Base-by-base conservation (phyloP, 2,329 filamentous ascomycete species). In the Pseudopyricularia cyperi region DNA sequence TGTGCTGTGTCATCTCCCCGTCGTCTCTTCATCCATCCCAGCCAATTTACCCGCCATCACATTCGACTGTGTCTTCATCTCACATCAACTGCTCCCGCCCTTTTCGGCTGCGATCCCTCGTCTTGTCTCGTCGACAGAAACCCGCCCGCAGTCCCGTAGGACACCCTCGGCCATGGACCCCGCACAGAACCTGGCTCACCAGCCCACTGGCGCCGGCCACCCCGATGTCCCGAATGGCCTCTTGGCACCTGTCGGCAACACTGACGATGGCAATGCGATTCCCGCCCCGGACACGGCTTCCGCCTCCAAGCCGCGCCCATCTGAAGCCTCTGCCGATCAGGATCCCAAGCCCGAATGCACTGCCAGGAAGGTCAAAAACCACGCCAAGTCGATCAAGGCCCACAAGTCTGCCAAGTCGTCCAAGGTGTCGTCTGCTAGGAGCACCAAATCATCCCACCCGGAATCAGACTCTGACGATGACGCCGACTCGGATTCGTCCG, bases 211-310 rank as follows among this genome's bases (percentile, higher is more conserved):
- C 8, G 15, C 11, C 12, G 22, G 22, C 22, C 39, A 26, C 12
- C 12, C 39, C 44, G 58, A 57, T 19, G 55, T 60, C 44, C 57
- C 59, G 24, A 59, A 61, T 35, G 55, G 52, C 11, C 58, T 57
- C 9, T 55, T 55, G 3, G 46, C 58, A 3, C 55, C 51, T 4
- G 46, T 57, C 11, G 42, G 51, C 0, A 59, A 58, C 48, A 52
- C 33, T 30, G 59, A 61, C 7, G 61, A 62, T 9, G 44, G 55
- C 15, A 62, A 62, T 48, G 50, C 52, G 19, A 19, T 44, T 2
- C 52, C 55, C n/a, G 46, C 54, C 14, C 59, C 60, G 19, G 55
- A 60, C 22, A 51, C 35, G 14, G 26, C 46, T n/a, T 33, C 39
- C 5, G 37, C 39, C 48, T 46, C 55, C 24, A 62, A 63, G 46